Conservation (phyloP, 2,329 filamentous ascomycete species). For the Penicillium nordicum region DNA sequence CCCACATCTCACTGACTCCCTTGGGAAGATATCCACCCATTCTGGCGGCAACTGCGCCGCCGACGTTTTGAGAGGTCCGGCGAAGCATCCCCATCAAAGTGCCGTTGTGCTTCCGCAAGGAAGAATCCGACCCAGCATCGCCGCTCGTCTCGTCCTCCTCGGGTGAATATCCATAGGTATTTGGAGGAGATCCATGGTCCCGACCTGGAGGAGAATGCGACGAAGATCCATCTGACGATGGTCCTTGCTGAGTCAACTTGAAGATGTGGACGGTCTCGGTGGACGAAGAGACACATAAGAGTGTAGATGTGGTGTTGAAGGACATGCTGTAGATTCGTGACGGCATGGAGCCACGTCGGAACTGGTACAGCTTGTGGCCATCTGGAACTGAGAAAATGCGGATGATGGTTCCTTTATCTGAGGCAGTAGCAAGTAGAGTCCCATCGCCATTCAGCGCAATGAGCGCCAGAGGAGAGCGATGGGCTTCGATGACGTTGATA, state of each 20-base stretch:
- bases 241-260: conserved; percentile 58
- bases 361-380: conserved; percentile 92
- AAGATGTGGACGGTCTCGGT: conserved; percentile 98
- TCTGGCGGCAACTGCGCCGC: conserved; percentile 80
- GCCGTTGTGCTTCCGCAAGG: conserved; percentile 57
- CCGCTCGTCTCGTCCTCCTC: conserved; percentile 32
- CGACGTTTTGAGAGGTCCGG: conserved; percentile 92
- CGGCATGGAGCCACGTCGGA: conserved; percentile 90
- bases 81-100: conserved; percentile 87
- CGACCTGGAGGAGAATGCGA: conserved; percentile 25
- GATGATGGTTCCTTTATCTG: conserved; percentile 96
- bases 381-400: conserved; percentile 89
- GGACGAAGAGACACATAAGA: conserved; percentile 92
- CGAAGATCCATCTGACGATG: conserved; percentile 27
- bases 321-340: conserved; percentile 98
- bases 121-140: conserved; percentile 34
- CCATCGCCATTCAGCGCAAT: conserved; percentile 91
- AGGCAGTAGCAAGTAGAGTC: conserved; percentile 86
- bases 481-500: conserved; percentile 91
- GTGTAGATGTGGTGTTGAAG: conserved; percentile 89
- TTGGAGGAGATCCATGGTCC: conserved; percentile 27
- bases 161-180: conserved; percentile 25
- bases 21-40: conserved; percentile 89
- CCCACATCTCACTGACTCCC: conserved; percentile 97
- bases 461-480: conserved; percentile 84